Conservation (phyloP, 345 rosid species). For the Sisymbrium altissimum region DNA sequence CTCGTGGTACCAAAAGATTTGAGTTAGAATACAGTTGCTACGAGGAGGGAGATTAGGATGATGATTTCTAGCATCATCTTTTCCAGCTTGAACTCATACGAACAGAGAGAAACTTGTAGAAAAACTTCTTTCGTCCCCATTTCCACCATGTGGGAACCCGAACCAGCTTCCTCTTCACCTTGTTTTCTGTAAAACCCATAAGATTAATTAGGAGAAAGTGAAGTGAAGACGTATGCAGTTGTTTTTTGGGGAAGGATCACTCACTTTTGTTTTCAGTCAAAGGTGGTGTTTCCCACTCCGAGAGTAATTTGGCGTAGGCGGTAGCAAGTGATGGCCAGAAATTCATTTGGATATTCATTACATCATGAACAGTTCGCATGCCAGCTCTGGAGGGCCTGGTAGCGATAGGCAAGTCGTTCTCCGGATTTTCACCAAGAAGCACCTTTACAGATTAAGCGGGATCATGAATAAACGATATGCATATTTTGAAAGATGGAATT, state of each 20-base stretch:
- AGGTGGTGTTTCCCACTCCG: conserved; percentile 47
- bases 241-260: conserved; percentile 19
- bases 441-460: conserved; percentile 42
- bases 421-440: conserved; percentile 66
- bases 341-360: conserved; percentile 71
- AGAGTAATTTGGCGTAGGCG: conserved; percentile 47
- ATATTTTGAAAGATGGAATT: neutral
- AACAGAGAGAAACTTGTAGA: conserved; percentile 50
- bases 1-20: conserved; percentile 1
- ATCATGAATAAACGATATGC: neutral
- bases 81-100: conserved; percentile 40
- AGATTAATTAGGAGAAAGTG: neutral
- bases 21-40: conserved; percentile 15
- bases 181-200: conserved; percentile 46
- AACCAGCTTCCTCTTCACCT: conserved; percentile 43
- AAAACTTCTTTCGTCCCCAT: conserved; percentile 65
- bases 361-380: conserved; percentile 68
- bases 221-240: neutral
- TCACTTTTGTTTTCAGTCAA: conserved; percentile 50
- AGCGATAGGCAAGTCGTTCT: conserved; percentile 33
- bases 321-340: conserved; percentile 66
- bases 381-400: conserved; percentile 64
- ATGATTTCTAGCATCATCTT: conserved; percentile 20
- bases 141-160: conserved; percentile 66
- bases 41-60: conserved; percentile 5